Evolutionary conservation across 2,329 filamentous ascomycete genomes (phyloP).

Genomic region (Blastomyces parvus): DNA sequence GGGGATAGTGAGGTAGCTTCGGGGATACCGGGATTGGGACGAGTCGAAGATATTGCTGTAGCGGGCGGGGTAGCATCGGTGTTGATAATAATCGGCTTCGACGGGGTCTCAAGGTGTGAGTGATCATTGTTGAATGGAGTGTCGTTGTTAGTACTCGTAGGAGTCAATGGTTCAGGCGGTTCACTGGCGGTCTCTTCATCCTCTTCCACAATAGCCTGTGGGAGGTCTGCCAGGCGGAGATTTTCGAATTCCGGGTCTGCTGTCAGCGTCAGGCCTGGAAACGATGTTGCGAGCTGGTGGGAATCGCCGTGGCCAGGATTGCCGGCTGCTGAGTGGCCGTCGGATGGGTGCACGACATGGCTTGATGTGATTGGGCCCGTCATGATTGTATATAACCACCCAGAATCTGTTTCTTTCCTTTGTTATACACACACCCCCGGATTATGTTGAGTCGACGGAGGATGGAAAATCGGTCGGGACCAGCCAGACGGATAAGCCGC

Average conservation of each 20-base stretch:
- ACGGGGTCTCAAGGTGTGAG: constrained; percentile 8
- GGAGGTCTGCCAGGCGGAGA: constrained; percentile 13
- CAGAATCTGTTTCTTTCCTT: background rate
- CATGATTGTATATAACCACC: constrained; percentile 7
- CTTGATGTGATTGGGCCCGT: constrained; percentile 7
- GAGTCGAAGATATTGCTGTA: constrained; percentile 3
- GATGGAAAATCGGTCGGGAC: background rate
- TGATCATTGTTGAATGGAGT: constrained; percentile 8
- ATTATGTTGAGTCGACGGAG: too few species aligned
- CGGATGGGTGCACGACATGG: constrained; percentile 10
- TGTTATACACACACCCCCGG: too few species aligned
- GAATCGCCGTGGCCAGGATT: background rate
- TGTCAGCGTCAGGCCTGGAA: background rate
- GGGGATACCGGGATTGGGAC: constrained; percentile 1
- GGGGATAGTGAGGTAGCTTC: constrained; percentile 8
- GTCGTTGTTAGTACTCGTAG: constrained; percentile 15
- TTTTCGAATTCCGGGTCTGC: constrained; percentile 10
- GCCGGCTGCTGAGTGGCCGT: constrained; percentile 2
- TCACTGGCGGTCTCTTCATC: constrained; percentile 19
- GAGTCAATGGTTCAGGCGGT: constrained; percentile 18
- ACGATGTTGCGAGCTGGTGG: background rate
- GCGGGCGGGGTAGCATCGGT: constrained; percentile 14
- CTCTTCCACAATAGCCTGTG: constrained; percentile 15
- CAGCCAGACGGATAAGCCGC: background rate
- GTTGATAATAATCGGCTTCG: constrained; percentile 16